Evolutionary conservation across 129 eudicot genomes (phyloP), one percentile per base, ranked within the genome.

Genomic region (Flaveria brownii): DNA sequence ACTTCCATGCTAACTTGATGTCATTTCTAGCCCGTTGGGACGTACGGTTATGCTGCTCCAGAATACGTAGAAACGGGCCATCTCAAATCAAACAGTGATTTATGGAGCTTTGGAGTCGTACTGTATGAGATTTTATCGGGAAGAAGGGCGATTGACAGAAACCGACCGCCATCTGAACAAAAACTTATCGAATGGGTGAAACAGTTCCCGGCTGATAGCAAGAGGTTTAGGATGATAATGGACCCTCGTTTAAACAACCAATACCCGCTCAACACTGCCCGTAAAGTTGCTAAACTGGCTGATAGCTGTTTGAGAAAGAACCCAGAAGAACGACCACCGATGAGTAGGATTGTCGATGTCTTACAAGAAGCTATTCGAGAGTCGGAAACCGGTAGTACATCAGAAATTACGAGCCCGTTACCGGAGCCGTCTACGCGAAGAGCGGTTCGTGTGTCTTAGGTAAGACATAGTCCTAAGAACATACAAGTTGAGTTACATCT

Each of bases 41-140:
- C 97, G 16, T 86, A 82, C 8, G 97, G 97, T 39, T 91, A 91
- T 61, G 96, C 97, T 23, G 97, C 97, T 30, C 97, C 97, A 1
- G 97, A 91, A 74, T 91, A 91, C 45, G 89, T 91, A 1, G 85
- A 84, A 81, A 82, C 88, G 0, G 97, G 97, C 23, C 97, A 80
- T 77, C 87, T 91, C 17, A 83, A 86, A 62, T 70, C 80, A 1
- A 88, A 87, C 84, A 91, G 97, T 56, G 97, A 91, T 26, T 66
- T 91, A 60, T 91, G 87, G 85, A 91, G 92, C 76, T 91, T 85
- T 15, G 97, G 97, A 5, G 94, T 91, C 18, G 97, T 88, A 2
- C 81, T 91, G 0, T 91, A 91, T 14, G 97, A 91, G 83, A 78
- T 91, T 57, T 76, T 91, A 23, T 50, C 97, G 7, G 97, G 97